Conservation (phyloP, 2,329 filamentous ascomycete species). For the Cordyceps fumosorosea region DNA sequence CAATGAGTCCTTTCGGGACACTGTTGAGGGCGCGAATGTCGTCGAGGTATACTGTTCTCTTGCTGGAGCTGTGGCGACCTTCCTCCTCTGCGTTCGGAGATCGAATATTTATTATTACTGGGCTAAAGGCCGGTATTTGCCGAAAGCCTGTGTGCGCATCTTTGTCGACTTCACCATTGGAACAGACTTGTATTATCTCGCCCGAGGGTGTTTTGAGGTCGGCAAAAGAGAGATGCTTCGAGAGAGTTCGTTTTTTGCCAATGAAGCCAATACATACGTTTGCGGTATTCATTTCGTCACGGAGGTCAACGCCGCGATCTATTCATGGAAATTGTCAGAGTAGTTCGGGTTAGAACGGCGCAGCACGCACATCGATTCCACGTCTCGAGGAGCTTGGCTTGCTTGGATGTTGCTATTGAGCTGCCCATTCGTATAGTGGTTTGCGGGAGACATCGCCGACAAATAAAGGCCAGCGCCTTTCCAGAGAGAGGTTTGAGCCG, state of each 20-base stretch:
- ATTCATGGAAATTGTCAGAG: neutral
- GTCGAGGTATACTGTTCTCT: constrained; percentile 62
- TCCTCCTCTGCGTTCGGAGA: constrained; percentile 18
- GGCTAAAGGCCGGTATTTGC: constrained; percentile 42
- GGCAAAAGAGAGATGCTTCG: constrained; percentile 65
- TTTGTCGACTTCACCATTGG: constrained; percentile 31
- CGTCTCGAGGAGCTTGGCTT: constrained; percentile 20
- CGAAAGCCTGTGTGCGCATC: constrained; percentile 37
- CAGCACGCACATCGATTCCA: constrained; percentile 27
- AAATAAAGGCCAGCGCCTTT: neutral
- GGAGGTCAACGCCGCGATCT: constrained; percentile 24
- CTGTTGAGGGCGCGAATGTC: constrained; percentile 29
- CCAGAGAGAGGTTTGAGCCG: neutral
- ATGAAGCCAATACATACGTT: constrained; percentile 60
- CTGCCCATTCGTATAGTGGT: neutral
- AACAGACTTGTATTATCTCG: constrained; percentile 39
- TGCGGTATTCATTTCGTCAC: constrained; percentile 16
- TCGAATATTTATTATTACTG: constrained; percentile 43
- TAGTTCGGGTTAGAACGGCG: neutral
- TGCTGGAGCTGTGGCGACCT: constrained; percentile 21
- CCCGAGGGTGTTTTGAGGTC: constrained; percentile 38
- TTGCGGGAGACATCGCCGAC: neutral
- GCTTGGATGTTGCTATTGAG: constrained; percentile 13
- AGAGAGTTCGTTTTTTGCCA: constrained; percentile 59
- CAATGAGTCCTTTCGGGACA: constrained; percentile 58